A percentile compares a stretch with the other conserved stretches of the same genome.
phyloP scores from a whole-genome alignment of 1,284 basidiomycete species.

The Pholiota adiposa region DNA sequence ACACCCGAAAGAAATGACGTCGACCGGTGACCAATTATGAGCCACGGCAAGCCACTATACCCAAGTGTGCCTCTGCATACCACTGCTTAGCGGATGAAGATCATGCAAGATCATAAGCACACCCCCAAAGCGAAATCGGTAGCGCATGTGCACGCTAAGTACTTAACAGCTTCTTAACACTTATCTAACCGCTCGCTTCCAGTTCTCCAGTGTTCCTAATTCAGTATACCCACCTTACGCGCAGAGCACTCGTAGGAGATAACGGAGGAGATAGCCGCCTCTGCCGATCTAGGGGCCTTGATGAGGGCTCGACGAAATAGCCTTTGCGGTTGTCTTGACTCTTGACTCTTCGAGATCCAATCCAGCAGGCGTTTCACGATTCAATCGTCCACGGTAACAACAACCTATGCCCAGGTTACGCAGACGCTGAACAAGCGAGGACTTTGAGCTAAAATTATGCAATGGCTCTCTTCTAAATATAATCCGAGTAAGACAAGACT shows the following conservation, averaged over 20 bases:
- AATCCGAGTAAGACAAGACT: background rate
- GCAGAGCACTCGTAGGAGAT: conserved; percentile 4
- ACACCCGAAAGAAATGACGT: conserved; percentile 15
- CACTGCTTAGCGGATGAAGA: conserved; percentile 1
- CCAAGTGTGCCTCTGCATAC: conserved; percentile 4
- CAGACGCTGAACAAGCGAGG: background rate
- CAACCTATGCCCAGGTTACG: background rate
- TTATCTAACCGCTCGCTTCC: conserved; percentile 4
- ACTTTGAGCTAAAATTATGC: conserved; percentile 5
- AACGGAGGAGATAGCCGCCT: conserved; percentile 11
- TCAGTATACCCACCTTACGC: background rate
- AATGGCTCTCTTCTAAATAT: conserved; percentile 5
- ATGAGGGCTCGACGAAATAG: conserved; percentile 6
- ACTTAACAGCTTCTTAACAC: background rate
- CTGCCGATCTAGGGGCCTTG: conserved; percentile 3
- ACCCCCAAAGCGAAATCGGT: background rate
- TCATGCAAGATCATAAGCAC: background rate
- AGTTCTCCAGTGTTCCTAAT: background rate
- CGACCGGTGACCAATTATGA: conserved; percentile 11
- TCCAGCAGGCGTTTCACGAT: background rate
- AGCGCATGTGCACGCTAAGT: conserved; percentile 1
- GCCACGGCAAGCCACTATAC: conserved; percentile 3
- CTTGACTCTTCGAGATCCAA: conserved; percentile 2
- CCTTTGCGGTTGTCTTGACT: conserved; percentile 6
- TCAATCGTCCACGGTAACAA: conserved; percentile 4